Base-by-base conservation (phyloP, 305 asterid genomes). In the Euphrasia arctica region DNA sequence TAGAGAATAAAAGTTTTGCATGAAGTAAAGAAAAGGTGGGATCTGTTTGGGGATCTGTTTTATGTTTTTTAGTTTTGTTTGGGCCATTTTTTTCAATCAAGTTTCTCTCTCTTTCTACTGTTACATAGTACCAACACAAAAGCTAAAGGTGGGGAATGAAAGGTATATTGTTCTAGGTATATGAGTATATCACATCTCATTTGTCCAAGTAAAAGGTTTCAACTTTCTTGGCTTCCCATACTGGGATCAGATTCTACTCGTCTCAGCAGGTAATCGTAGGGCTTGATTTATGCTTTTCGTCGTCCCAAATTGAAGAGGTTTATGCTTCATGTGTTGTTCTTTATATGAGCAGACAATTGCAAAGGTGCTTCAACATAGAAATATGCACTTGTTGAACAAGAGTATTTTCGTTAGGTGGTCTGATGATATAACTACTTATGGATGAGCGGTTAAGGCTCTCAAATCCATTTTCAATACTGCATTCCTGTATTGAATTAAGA, bases 51-150 rank as follows among this genome's bases (percentile, higher is more conserved):
- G 74, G 77, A 67, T 67, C 70, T 67, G 58, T 65, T 60, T 65
- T 45, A 52, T 13, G 29, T 28, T 12, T 14, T 54, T 18, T 34
- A 14, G 28, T 50, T 50, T 50, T 50, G 56, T 50, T 50, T 50
- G 7, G 52, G 22, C 9, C 52, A 4, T 48, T 48, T 14, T 43
- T 50, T 13, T 14, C 13, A 45, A n/a, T 47, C 12, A 9, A 43
- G 9, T 13, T 14, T 14, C 1, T 15, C 43, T 67, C 69, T 71
- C 47, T 48, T 57, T 72, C 58, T 41, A 66, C 82, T 78, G 82
- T 70, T 60, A 72, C 82, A 75, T 77, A 54, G 83, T 77, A 85
- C 76, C 55, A 63, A 64, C 58, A 62, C 52, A 77, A 85, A 82
- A 75, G 86, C 65, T 66, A 71, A 68, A 79, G 77, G 73, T n/a